Base-by-base conservation (phyloP, 2,329 filamentous ascomycete species). In the Cyphellophora attinorum region DNA sequence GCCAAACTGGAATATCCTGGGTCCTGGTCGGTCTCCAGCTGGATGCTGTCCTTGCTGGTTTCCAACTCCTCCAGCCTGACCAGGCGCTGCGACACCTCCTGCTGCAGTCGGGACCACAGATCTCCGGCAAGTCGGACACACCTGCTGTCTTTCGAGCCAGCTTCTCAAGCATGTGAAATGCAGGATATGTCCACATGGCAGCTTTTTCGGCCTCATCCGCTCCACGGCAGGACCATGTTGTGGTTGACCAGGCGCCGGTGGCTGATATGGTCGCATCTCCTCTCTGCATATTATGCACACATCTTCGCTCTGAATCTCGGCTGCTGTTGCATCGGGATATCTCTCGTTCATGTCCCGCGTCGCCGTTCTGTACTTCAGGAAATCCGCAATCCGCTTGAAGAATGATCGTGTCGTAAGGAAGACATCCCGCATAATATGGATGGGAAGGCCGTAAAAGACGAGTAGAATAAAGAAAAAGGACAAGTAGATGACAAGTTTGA, bases 211-310 rank as follows among this genome's bases (percentile, higher is more conserved):
- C 13, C 91, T 74, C 37, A 83, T 73, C 35, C 89, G 75, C 52
- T 96, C 86, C 39, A 93, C 79, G 37, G 81, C 70, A n/a, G 58
- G 57, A 30, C 50, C 51, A 16, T 46, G 45, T 11, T 37, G 41
- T 19, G 53, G 53, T 15, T 48, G 56, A 34, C 54, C 60, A 14
- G 19, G 38, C 25, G 55, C 58, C 25, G 67, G 64, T 35, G 69
- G 68, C 19, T 65, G 67, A 83, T 85, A 94, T 2, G 81, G 77
- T 19, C 76, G 75, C 91, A 98, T 98, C 45, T 93, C 85, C 56
- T 98, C 91, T 41, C 91, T 78, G 58, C 91, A 98, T 36, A 98
- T 94, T 49, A 98, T 98, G 58, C 91, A 98, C 3, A 91, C 93
- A 51, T 93, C 85, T 55, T 95, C 89, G 31, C 83, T 72, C 17